These are phyloP conservation scores for Trichoderma afroharzianum DNA, from an alignment of 2,329 filamentous ascomycete genomes.

Conservation along the genomic window DNA sequence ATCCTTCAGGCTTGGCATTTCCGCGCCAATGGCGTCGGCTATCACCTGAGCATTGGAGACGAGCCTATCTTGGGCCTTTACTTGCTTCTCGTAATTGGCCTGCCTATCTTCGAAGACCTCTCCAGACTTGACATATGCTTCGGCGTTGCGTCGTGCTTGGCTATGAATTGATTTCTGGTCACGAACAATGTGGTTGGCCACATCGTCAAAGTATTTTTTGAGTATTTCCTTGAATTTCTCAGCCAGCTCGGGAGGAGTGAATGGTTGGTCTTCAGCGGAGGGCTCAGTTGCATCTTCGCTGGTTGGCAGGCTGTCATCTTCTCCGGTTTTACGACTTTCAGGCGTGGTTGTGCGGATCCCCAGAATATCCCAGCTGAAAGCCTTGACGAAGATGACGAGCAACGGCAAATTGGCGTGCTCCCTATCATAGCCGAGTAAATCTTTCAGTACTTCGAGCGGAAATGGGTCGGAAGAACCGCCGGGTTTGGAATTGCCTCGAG, in stretches of 20 bases:
- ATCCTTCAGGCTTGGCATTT: conserved; percentile 92
- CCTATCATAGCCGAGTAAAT: conserved; percentile 87
- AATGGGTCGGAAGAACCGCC: conserved; percentile 75
- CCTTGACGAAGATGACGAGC: conserved; percentile 92
- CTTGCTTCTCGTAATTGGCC: conserved; percentile 88
- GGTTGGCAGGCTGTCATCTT: conserved; percentile 70
- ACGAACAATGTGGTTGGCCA: conserved; percentile 81
- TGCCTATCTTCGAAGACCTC: conserved; percentile 98
- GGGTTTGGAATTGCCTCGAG: conserved; percentile 53
- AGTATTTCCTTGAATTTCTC: conserved; percentile 84
- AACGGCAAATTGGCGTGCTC: conserved; percentile 89
- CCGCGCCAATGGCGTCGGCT: conserved; percentile 79
- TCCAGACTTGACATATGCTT: conserved; percentile 96
- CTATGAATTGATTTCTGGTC: conserved; percentile 85
- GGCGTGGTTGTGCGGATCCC: conserved; percentile 69
- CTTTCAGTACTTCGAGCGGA: conserved; percentile 94
- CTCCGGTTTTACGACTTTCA: conserved; percentile 79
- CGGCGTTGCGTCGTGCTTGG: conserved; percentile 91
- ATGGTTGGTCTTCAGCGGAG: conserved; percentile 62
- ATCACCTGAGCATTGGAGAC: conserved; percentile 86
- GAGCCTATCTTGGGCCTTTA: conserved; percentile 88
- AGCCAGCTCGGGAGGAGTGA: conserved; percentile 73
- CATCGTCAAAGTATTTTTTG: conserved; percentile 85
- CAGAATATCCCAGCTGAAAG: conserved; percentile 92
- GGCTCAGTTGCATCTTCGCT: conserved; percentile 46